Evolutionary conservation across 306 rosid genomes (phyloP), one percentile per base, ranked within the genome.

Genomic region (Luffa aegyptiaca): DNA sequence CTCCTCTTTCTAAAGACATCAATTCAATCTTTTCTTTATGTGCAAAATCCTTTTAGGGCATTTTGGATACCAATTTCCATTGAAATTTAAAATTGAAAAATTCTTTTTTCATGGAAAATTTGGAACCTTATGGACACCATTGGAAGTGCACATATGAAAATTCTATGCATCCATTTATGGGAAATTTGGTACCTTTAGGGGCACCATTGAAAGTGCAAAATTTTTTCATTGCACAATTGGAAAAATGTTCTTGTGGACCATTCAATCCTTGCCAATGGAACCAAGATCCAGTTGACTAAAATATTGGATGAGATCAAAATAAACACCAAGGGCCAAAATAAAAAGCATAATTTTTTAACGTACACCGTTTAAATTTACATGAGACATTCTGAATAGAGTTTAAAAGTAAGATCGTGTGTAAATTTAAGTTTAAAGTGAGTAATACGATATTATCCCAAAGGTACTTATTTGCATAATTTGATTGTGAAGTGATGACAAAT

Each of bases 161-260:
- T 41, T 39, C 48, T 68, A 9, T 17, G 31, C 49, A 66, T 66
- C 49, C 44, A 14, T 65, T 37, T 39, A 66, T 66, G 73, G 39
- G 33, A 66, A 58, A 37, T 37, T 66, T 66, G 16, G 75, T 42
- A 5, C 36, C 52, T 68, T 68, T 68, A 36, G 31, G 52, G 75
- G 5, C 75, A 68, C 52, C 75, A 68, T 42, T 68, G 17, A 68
- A 68, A 42, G 75, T 68, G 75, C 75, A 68, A 17, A 17, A 68
- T 8, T n/a, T 10, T 18, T 36, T 20, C 18, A 36, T 64, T 2
- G 21, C 71, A 35, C 71, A 64, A 64, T 35, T 64, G 10, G 48
- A 39, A 20, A 66, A 66, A 39, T 66, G 51, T 66, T 66, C 51
- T 16, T 39, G 16, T 39, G 74, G 51, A 68, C 74, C 74, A 68